These are phyloP conservation scores for Suhomyces chickasaworum DNA, from an alignment of 1,139 yeast genomes.

Conservation along the genomic window DNA sequence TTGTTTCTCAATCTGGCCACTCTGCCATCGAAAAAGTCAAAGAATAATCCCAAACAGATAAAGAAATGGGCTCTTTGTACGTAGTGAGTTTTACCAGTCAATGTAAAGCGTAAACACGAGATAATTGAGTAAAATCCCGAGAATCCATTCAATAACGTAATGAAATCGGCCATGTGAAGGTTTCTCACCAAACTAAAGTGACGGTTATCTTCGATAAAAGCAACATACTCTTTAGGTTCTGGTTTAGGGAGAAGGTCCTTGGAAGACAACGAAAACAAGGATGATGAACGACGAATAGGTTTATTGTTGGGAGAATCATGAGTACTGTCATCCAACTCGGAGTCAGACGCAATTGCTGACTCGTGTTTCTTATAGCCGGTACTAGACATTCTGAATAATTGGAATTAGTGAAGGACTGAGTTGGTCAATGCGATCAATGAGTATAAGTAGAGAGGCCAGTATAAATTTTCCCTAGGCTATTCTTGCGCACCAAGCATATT, in stretches of 20 bases:
- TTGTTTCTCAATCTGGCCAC: constrained; percentile 94
- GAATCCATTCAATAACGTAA: constrained; percentile 87
- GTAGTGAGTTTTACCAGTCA: constrained; percentile 67
- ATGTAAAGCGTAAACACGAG: constrained; percentile 77
- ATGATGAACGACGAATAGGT: constrained; percentile 45
- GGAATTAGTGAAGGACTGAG: background rate
- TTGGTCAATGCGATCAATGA: background rate
- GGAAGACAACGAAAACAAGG: constrained; percentile 37
- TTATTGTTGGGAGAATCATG: constrained; percentile 26
- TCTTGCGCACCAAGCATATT: background rate
- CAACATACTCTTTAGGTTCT: constrained; percentile 72
- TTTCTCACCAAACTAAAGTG: constrained; percentile 77
- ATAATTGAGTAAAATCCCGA: constrained; percentile 88
- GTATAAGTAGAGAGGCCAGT: background rate
- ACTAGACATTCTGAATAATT: constrained; percentile 18
- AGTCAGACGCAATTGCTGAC: constrained; percentile 42
- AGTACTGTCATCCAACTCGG: constrained; percentile 29
- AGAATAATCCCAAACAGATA: constrained; percentile 84
- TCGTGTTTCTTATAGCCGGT: constrained; percentile 27
- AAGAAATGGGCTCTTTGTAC: constrained; percentile 89
- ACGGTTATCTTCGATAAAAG: constrained; percentile 75
- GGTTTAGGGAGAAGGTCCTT: constrained; percentile 49
- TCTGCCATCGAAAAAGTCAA: constrained; percentile 95
- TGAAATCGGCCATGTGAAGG: constrained; percentile 93
- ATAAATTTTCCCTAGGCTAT: background rate